Conservation (phyloP, 2,329 filamentous ascomycete species). For the Alternaria sp. region DNA sequence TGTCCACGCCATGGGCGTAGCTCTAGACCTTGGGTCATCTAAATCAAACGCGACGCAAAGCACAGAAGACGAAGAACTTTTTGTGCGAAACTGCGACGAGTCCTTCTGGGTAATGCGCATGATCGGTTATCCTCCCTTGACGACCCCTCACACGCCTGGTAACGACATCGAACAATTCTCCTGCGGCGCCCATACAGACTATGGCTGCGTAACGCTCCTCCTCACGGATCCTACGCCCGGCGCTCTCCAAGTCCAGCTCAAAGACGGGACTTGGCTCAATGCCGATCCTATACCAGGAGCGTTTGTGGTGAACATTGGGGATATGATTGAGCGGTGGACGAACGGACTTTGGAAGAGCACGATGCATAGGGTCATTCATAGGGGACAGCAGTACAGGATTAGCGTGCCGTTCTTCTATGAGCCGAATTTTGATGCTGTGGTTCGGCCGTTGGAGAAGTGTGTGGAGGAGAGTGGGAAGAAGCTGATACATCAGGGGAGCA, state of each 20-base stretch:
- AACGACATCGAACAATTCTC: constrained; percentile 42
- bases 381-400: constrained; percentile 50
- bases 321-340: constrained; percentile 59
- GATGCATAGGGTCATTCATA: constrained; percentile 57
- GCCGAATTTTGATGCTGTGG: constrained; percentile 53
- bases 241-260: constrained; percentile 55
- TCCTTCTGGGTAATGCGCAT: constrained; percentile 54
- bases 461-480: constrained; percentile 44
- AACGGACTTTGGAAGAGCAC: constrained; percentile 55
- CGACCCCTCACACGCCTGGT: neutral
- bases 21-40: constrained; percentile 39
- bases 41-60: neutral
- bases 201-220: constrained; percentile 58
- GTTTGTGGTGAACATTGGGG: constrained; percentile 60
- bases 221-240: constrained; percentile 55
- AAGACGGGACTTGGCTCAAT: constrained; percentile 55
- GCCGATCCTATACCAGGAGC: constrained; percentile 56
- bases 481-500: constrained; percentile 42
- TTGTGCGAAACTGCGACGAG: constrained; percentile 41
- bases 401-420: constrained; percentile 61
- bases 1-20: constrained; percentile 51
- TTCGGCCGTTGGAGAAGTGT: constrained; percentile 51
- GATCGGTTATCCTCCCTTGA: constrained; percentile 51
- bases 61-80: constrained; percentile 41
- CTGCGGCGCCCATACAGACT: constrained; percentile 57